These are phyloP conservation scores for Colletotrichum salicis DNA, from an alignment of 2,329 filamentous ascomycete species.

Conservation along the genomic window DNA sequence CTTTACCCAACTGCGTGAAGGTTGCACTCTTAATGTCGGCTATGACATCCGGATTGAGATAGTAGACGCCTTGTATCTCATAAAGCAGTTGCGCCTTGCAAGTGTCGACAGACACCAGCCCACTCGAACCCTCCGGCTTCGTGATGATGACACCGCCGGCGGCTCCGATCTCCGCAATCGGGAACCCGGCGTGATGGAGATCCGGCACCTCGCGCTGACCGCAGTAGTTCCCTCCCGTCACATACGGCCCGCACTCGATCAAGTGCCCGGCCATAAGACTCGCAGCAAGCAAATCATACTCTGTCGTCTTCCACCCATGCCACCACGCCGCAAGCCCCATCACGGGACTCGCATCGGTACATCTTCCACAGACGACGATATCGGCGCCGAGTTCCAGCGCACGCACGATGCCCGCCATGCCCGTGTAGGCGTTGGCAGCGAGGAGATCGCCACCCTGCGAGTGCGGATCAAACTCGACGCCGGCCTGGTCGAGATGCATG, in stretches of 20 bases:
- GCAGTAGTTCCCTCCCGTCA: conserved; percentile 65
- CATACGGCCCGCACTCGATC: conserved; percentile 65
- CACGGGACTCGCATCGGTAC: conserved; percentile 61
- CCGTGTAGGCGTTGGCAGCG: conserved; percentile 62
- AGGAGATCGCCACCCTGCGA: conserved; percentile 11
- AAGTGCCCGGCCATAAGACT: conserved; percentile 62
- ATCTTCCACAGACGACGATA: conserved; percentile 61
- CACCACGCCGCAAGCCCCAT: conserved; percentile 68
- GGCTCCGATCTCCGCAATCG: conserved; percentile 50
- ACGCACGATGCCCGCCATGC: conserved; percentile 58
- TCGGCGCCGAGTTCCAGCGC: conserved; percentile 55
- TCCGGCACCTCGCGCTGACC: conserved; percentile 55
- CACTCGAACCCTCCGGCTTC: conserved; percentile 47
- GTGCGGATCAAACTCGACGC: conserved; percentile 23
- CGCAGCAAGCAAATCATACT: conserved; percentile 61
- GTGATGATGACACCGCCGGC: conserved; percentile 49
- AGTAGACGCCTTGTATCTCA: conserved; percentile 58
- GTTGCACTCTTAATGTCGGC: conserved; percentile 50
- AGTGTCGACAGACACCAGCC: conserved; percentile 48
- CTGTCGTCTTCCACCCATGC: conserved; percentile 60
- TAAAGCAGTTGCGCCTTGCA: conserved; percentile 60
- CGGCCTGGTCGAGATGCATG: conserved; percentile 35
- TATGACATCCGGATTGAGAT: conserved; percentile 61
- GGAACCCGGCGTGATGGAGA: conserved; percentile 47
- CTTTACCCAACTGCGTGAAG: conserved; percentile 47